These are phyloP conservation scores for Tilletia walkeri DNA, from an alignment of 1,284 basidiomycete genomes.

Conservation along the genomic window DNA sequence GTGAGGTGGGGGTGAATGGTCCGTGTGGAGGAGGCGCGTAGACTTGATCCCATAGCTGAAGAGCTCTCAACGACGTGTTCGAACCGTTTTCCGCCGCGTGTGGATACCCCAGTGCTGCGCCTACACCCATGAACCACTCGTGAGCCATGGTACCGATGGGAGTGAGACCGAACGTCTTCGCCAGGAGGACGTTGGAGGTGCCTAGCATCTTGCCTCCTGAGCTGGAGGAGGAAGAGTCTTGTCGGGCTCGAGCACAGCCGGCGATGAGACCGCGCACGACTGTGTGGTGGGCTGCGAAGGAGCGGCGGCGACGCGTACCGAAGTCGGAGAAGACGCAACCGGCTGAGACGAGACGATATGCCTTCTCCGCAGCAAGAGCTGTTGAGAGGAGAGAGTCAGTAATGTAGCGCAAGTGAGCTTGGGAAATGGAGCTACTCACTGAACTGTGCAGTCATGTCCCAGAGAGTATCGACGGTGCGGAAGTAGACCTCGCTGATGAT, in stretches of 20 bases:
- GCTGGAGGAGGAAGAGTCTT: neutral
- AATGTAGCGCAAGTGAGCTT: slow-evolving; percentile 10
- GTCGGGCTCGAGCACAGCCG: slow-evolving; percentile 57
- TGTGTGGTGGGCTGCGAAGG: slow-evolving; percentile 74
- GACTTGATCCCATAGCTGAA: slow-evolving; percentile 50
- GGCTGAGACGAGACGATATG: slow-evolving; percentile 65
- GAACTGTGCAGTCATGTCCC: slow-evolving; percentile 77
- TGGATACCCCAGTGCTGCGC: slow-evolving; percentile 44
- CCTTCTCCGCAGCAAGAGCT: slow-evolving; percentile 70
- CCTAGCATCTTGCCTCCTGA: slow-evolving; percentile 66
- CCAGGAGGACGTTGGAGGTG: slow-evolving; percentile 51
- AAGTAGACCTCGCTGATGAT: slow-evolving; percentile 79
- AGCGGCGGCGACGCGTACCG: slow-evolving; percentile 82
- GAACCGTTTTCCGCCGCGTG: slow-evolving; percentile 28
- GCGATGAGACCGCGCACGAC: slow-evolving; percentile 71
- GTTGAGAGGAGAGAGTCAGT: slow-evolving; percentile 56
- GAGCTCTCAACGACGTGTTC: slow-evolving; percentile 28
- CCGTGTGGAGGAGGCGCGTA: slow-evolving; percentile 44
- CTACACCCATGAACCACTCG: slow-evolving; percentile 55
- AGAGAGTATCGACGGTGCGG: slow-evolving; percentile 69
- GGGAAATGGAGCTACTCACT: slow-evolving; percentile 58
- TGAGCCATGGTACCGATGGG: slow-evolving; percentile 54
- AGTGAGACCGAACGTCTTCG: slow-evolving; percentile 36
- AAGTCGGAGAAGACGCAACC: slow-evolving; percentile 85
- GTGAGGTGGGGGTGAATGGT: slow-evolving; percentile 34